These are phyloP conservation scores for Ogataea henricii DNA, from an alignment of 805 yeast species.

Conservation along the genomic window DNA sequence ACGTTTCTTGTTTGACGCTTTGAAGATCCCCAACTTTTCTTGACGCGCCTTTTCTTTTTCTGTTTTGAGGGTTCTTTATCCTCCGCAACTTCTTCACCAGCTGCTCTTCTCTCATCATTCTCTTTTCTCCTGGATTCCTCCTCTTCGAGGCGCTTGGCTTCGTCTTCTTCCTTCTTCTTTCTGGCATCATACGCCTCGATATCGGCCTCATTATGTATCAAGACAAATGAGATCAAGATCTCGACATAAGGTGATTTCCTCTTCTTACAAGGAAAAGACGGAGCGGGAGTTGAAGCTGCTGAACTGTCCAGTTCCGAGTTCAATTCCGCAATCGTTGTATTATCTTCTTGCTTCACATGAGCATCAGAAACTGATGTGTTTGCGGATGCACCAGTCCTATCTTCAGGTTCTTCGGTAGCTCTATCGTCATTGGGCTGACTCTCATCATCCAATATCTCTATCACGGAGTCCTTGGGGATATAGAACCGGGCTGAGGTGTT, in stretches of 20 bases:
- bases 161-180: conserved; percentile 27
- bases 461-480: conserved; percentile 74
- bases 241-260: conserved; percentile 36
- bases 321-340: conserved; percentile 5
- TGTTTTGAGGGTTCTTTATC: conserved; percentile 20
- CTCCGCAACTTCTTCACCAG: conserved; percentile 30
- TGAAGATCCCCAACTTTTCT: conserved; percentile 31
- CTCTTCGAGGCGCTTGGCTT: conserved; percentile 18
- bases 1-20: conserved; percentile 32
- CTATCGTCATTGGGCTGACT: conserved; percentile 31
- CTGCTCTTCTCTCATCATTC: conserved; percentile 26
- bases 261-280: conserved; percentile 15
- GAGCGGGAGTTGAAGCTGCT: conserved; percentile 14
- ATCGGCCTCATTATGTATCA: conserved; percentile 54
- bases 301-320: conserved; percentile 9
- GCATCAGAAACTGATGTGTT: not conserved
- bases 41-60: conserved; percentile 30
- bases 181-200: conserved; percentile 46
- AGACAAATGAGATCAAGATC: conserved; percentile 47
- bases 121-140: conserved; percentile 31
- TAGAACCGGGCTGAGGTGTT: conserved; percentile 71
- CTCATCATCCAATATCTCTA: conserved; percentile 51
- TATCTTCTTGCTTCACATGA: conserved; percentile 5
- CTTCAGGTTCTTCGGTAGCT: conserved; percentile 9
- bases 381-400: not conserved